phyloP scores from a whole-genome alignment of 78 protist genomes.

The Blattamonas nauphoetae region DNA sequence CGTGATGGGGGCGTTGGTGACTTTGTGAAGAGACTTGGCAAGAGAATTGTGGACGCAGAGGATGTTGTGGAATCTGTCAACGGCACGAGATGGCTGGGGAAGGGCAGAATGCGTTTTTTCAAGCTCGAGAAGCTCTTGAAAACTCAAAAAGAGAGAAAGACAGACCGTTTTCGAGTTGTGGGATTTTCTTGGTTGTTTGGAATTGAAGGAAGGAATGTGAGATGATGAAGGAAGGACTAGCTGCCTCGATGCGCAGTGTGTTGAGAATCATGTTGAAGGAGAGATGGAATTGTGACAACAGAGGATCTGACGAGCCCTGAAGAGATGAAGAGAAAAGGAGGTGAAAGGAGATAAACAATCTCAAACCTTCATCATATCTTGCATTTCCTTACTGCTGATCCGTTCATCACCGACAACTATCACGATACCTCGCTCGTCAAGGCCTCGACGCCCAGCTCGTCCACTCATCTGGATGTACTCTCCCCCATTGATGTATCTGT shows the following conservation, averaged over 20 bases:
- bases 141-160: neutral
- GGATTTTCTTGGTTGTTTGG: slow-evolving; percentile 44
- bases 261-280: slow-evolving; percentile 83
- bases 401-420: slow-evolving; percentile 76
- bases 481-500: slow-evolving; percentile 36
- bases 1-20: too few relatives aligned
- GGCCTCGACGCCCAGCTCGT: slow-evolving; percentile 78
- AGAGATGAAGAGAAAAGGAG: neutral
- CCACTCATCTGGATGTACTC: slow-evolving; percentile 81
- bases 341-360: neutral
- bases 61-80: too few relatives aligned
- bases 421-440: slow-evolving; percentile 71
- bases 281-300: slow-evolving; percentile 72
- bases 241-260: slow-evolving; percentile 71
- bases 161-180: neutral
- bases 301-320: slow-evolving; percentile 69
- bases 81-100: too few relatives aligned
- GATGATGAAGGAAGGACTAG: slow-evolving; percentile 61
- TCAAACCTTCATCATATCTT: slow-evolving; percentile 45
- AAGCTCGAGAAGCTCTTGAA: too few relatives aligned
- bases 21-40: too few relatives aligned
- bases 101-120: too few relatives aligned
- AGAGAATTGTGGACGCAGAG: too few relatives aligned
- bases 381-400: slow-evolving; percentile 58
- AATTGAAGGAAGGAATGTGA: slow-evolving; percentile 69